These are phyloP conservation scores for Lepidium didymum DNA, from an alignment of 345 rosid genomes.

Conservation along the genomic window DNA sequence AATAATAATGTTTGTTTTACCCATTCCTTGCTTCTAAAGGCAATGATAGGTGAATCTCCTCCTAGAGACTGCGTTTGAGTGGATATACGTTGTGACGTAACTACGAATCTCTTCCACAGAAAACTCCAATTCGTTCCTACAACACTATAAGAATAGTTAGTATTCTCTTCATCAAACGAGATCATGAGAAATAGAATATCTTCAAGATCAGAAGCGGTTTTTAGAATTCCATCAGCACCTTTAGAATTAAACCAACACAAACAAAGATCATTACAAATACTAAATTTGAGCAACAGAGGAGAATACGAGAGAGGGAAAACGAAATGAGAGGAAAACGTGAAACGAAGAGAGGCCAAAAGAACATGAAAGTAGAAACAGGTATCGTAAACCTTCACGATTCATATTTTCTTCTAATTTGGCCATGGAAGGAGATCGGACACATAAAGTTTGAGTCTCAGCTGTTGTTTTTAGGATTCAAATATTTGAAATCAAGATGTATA, in stretches of 20 bases:
- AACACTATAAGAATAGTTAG: not conserved
- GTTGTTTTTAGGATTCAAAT: too few relatives aligned
- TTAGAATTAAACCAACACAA: not conserved
- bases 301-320: not conserved
- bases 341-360: constrained; percentile 57
- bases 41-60: not conserved
- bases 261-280: not conserved
- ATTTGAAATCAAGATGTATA: too few relatives aligned
- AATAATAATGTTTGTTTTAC: too few relatives aligned
- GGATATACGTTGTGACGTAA: constrained; percentile 59
- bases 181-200: not conserved
- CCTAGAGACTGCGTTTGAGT: not conserved
- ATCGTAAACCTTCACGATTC: constrained; percentile 20
- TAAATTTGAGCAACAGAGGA: not conserved
- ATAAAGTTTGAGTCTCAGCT: not conserved
- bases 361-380: constrained; percentile 59
- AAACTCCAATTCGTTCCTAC: constrained; percentile 85
- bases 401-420: constrained; percentile 16
- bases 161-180: constrained; percentile 1
- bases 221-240: constrained; percentile 66
- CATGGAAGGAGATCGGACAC: constrained; percentile 10
- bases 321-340: constrained; percentile 39
- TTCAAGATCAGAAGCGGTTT: too few relatives aligned
- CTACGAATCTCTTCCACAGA: constrained; percentile 69
- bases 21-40: not conserved